Percentiles rank a stretch among this genome's conserved stretches.
These are phyloP conservation scores for Helicostylum pulchrum DNA, from an alignment of 192 early-diverging fungal genomes.

Conservation along the genomic window DNA sequence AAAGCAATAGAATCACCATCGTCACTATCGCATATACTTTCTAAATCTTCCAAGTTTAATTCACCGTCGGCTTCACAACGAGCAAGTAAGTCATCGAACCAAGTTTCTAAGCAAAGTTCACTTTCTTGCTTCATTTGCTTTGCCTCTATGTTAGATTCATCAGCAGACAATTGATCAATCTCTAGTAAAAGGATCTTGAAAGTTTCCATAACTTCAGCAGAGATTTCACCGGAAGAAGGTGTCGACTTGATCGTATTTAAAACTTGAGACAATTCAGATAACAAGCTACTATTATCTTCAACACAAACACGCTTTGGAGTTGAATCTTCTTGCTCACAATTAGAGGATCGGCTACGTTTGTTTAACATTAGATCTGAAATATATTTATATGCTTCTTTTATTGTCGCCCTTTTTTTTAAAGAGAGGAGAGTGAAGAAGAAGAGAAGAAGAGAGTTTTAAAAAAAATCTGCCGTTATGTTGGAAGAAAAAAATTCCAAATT, in stretches of 20 bases:
- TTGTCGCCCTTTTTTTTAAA: neutral
- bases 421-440: neutral
- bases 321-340: neutral
- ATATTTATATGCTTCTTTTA: no score
- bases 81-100: constrained; percentile 35
- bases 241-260: constrained; percentile 27
- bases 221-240: constrained; percentile 31
- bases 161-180: constrained; percentile 33
- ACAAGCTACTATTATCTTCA: constrained; percentile 3
- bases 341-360: constrained; percentile 20
- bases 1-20: no score
- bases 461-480: neutral
- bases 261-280: constrained; percentile 24
- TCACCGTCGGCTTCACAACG: constrained; percentile 34
- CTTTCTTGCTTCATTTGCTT: constrained; percentile 29
- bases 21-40: neutral
- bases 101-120: constrained; percentile 28
- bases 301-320: neutral
- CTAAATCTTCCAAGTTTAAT: constrained; percentile 18
- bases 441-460: neutral
- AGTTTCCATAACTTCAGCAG: constrained; percentile 29
- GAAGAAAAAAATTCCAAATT: no score
- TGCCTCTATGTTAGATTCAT: constrained; percentile 29
- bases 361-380: neutral
- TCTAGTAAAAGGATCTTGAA: constrained; percentile 32